phyloP scores from a whole-genome alignment of 495 filamentous ascomycete genomes.

The Penicillium bialowiezense region DNA sequence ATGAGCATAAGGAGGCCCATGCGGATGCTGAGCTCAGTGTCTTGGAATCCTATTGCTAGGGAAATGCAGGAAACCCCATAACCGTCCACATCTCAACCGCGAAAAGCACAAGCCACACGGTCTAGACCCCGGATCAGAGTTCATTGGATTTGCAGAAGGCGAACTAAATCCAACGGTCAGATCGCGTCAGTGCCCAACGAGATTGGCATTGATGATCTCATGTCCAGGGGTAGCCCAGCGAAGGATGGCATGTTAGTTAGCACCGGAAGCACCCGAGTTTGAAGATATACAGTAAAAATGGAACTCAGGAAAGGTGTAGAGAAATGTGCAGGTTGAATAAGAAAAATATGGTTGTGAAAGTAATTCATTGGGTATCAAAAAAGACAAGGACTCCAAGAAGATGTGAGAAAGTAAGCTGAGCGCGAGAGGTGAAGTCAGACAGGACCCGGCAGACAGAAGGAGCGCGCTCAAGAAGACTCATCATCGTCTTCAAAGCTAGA shows the following conservation, averaged over 20 bases:
- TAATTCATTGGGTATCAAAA: conserved; percentile 25
- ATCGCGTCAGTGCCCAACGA: background rate
- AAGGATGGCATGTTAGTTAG: no score
- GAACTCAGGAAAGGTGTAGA: no score
- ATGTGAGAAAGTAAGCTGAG: background rate
- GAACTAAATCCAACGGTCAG: background rate
- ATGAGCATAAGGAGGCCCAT: conserved; percentile 67
- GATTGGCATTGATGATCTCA: background rate
- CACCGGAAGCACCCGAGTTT: no score
- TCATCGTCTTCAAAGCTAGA: conserved; percentile 13
- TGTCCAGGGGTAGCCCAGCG: no score
- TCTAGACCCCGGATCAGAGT: conserved; percentile 42
- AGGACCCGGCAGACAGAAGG: background rate
- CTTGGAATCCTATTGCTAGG: conserved; percentile 58
- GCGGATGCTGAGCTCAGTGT: conserved; percentile 57
- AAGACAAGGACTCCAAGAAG: conserved; percentile 9
- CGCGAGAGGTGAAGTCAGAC: no score
- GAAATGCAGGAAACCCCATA: conserved; percentile 53
- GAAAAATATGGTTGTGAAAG: conserved; percentile 13
- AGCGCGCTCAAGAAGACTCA: conserved; percentile 22
- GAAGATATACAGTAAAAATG: no score
- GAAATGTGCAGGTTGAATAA: background rate
- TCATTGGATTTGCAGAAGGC: conserved; percentile 26
- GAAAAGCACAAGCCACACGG: conserved; percentile 59
- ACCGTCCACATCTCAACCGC: conserved; percentile 52